Conservation (phyloP, 495 filamentous ascomycete genomes). For the Chaetomidium leptoderma region DNA sequence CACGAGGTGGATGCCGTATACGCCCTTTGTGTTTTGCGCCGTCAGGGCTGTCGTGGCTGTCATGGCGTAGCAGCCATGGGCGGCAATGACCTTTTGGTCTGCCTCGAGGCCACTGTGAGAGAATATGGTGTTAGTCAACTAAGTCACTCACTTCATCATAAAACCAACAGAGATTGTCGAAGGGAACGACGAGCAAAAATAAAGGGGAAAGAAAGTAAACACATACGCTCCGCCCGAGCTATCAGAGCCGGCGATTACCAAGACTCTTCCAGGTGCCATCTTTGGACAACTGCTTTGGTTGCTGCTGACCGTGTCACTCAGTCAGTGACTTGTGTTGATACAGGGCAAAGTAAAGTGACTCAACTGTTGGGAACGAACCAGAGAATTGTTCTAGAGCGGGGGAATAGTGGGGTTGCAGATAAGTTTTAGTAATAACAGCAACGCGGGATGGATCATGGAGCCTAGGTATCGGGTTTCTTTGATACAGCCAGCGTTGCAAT, state of each 20-base stretch:
- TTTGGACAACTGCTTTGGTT: not conserved
- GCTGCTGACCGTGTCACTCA: not conserved
- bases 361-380: not conserved
- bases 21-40: slow-evolving; percentile 86
- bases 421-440: not conserved
- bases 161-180: not conserved
- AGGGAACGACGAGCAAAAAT: too few species aligned
- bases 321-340: too few species aligned
- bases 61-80: slow-evolving; percentile 90
- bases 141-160: not conserved
- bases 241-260: slow-evolving; percentile 88
- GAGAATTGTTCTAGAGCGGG: slow-evolving; percentile 9
- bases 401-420: slow-evolving; percentile 10
- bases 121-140: slow-evolving; percentile 13
- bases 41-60: slow-evolving; percentile 95
- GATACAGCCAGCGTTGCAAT: not conserved
- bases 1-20: slow-evolving; percentile 73
- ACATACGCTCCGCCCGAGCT: slow-evolving; percentile 85
- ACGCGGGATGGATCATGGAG: not conserved
- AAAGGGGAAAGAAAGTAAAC: not conserved
- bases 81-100: slow-evolving; percentile 90
- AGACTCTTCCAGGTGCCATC: slow-evolving; percentile 49
- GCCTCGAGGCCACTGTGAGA: slow-evolving; percentile 83
- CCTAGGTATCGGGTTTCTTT: not conserved
- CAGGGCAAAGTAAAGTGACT: not conserved